Evolutionary conservation across 202 grass and related monocot genomes (phyloP), one percentile per base, ranked within the genome.

Genomic region (Zoysia matrella): DNA sequence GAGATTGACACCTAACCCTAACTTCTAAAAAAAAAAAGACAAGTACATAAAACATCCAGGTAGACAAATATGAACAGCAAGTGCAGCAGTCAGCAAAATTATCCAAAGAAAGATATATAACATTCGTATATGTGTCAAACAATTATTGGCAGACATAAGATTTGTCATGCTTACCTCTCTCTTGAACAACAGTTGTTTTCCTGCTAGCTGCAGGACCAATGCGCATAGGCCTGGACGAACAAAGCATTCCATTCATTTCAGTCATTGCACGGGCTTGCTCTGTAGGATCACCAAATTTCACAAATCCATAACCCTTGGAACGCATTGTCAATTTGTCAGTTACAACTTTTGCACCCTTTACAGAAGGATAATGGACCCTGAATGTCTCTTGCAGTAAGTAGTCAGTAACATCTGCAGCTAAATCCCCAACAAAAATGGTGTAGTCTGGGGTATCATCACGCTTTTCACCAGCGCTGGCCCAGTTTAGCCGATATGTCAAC

Each of bases 221-320:
- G 30, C 30, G 30, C 30, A 36, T 36, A 36, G 30, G 30, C 30
- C 30, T 36, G 30, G 30, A 36, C 30, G 30, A 36, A 36, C 30
- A 36, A 36, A 36, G 30, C 30, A 36, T 36, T 36, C 30, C 30
- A 36, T 36, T 36, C 30, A 36, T 36, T 36, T 36, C 30, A 36
- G 30, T 36, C 30, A 36, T 36, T 1, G 30, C 30, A 36, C 30
- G 30, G 30, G 30, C 30, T 36, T 36, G 30, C 30, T 36, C 30
- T 36, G 30, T 36, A 36, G 30, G 30, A 36, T 36, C 30, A 36
- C 30, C 30, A 36, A 36, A 36, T 36, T 36, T 94, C 10, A 97
- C 94, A 92, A 97, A 97, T 3, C 94, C 94, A 78, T 97, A 97
- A 62, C 94, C 94, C 77, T 97, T 97, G 30, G 94, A 88, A 30